Conservation (phyloP, 768 basidiomycete species). For the Pleurotus pulmonarius region DNA sequence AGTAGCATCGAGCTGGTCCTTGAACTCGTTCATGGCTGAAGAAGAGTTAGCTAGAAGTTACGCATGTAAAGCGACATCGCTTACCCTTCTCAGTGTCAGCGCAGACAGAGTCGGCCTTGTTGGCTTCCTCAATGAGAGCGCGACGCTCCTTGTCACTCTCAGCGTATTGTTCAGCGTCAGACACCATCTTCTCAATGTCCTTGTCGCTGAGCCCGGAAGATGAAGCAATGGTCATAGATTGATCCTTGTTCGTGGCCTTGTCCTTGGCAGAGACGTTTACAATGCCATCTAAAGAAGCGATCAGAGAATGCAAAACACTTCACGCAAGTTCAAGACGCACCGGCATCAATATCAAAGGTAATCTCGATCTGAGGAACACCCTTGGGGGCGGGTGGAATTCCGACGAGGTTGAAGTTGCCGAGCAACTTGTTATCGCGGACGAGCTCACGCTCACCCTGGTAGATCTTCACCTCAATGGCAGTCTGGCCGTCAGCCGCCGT, state of each 20-base stretch:
- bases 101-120: constrained; percentile 93
- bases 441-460: constrained; percentile 98
- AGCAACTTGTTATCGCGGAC: constrained; percentile 98
- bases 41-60: constrained; percentile 7
- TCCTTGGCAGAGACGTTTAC: constrained; percentile 97
- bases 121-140: constrained; percentile 89
- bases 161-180: constrained; percentile 90
- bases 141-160: constrained; percentile 90
- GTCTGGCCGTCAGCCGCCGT: constrained; percentile 99
- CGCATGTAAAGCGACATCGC: background rate
- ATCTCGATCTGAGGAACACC: constrained; percentile 85
- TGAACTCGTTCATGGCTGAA: constrained; percentile 93
- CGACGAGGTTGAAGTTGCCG: constrained; percentile 99
- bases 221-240: constrained; percentile 96
- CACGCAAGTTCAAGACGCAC: constrained; percentile 31
- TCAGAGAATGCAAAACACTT: background rate
- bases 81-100: constrained; percentile 84
- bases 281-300: constrained; percentile 66
- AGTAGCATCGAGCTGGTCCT: constrained; percentile 87
- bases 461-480: constrained; percentile 99
- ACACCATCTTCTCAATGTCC: constrained; percentile 97
- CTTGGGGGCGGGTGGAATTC: constrained; percentile 86
- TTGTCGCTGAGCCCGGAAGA: constrained; percentile 95
- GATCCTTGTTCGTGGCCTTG: constrained; percentile 87
- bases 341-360: constrained; percentile 96